Percentiles rank a stretch among this genome's conserved stretches.
These are phyloP conservation scores for Boletus eberwhitei DNA, from an alignment of 768 basidiomycete species.

Conservation along the genomic window DNA sequence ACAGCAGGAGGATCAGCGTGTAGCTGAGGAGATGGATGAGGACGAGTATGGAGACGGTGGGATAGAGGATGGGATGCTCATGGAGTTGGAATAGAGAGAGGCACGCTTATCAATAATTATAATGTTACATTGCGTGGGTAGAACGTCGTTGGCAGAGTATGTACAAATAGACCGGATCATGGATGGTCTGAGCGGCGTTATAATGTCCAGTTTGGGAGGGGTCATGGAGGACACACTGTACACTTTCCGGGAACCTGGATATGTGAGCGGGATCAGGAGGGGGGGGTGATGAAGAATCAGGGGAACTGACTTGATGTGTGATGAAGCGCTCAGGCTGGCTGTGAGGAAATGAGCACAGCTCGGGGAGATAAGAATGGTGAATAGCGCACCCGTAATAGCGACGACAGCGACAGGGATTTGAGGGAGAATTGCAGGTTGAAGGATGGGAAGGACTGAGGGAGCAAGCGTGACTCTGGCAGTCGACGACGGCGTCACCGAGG, in stretches of 20 bases:
- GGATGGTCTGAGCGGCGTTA: background rate
- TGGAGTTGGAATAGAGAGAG: conserved; percentile 36
- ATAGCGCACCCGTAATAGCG: conserved; percentile 51
- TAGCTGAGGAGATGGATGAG: conserved; percentile 35
- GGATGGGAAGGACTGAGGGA: conserved; percentile 50
- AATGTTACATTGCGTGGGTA: conserved; percentile 15
- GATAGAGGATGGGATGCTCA: conserved; percentile 58
- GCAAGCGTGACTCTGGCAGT: conserved; percentile 50
- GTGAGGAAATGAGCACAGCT: background rate
- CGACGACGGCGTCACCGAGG: conserved; percentile 41
- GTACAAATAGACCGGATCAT: conserved; percentile 9
- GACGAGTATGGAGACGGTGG: conserved; percentile 70
- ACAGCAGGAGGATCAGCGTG: conserved; percentile 19
- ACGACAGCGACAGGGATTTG: conserved; percentile 44
- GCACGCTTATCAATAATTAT: conserved; percentile 1
- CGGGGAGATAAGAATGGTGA: background rate
- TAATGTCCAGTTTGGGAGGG: background rate
- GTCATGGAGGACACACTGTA: conserved; percentile 31
- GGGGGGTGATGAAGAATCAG: background rate
- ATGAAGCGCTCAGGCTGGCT: conserved; percentile 55
- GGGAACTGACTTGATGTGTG: conserved; percentile 40
- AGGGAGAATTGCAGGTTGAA: conserved; percentile 36
- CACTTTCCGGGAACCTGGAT: conserved; percentile 39
- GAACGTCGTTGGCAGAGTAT: conserved; percentile 6
- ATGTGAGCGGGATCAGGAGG: conserved; percentile 14